phyloP scores from a whole-genome alignment of 73 alveolate species.

The Urostyla sp. region DNA sequence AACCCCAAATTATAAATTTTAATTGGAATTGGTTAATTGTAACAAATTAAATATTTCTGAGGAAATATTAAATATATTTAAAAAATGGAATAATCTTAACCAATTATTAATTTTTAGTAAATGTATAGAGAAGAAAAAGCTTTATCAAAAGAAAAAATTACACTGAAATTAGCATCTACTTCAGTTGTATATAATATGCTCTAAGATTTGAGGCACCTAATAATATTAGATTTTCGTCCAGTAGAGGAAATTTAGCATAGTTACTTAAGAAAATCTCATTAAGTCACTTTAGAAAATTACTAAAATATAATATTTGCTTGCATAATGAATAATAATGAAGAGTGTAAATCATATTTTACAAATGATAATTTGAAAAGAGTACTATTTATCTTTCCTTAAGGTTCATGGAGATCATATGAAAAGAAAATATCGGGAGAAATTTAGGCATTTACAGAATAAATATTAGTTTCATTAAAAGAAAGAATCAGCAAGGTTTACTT shows the following conservation, averaged over 20 bases:
- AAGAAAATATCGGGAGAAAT: background rate
- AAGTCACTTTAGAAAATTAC: constrained; percentile 13
- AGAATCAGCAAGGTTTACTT: constrained; percentile 36
- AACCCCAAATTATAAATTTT: too few species aligned
- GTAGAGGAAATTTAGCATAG: background rate
- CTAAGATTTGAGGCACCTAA: constrained; percentile 24
- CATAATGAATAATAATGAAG: background rate
- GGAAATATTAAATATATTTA: too few species aligned
- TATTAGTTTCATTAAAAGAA: background rate
- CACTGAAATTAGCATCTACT: constrained; percentile 11
- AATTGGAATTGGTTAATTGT: too few species aligned
- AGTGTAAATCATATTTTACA: constrained; percentile 16
- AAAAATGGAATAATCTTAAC: constrained; percentile 36
- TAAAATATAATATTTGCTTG: background rate
- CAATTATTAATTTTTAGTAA: constrained; percentile 27
- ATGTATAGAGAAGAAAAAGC: constrained; percentile 28
- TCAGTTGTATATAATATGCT: constrained; percentile 43
- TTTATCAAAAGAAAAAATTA: constrained; percentile 3
- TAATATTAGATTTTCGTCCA: constrained; percentile 22
- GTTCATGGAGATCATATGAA: constrained; percentile 16
- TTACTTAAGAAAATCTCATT: background rate
- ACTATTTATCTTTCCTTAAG: constrained; percentile 1
- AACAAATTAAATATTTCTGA: too few species aligned
- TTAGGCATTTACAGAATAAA: background rate
- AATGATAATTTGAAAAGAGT: constrained; percentile 36